These are phyloP conservation scores for Nigrospora oryzae DNA, from an alignment of 2,329 filamentous ascomycete genomes.

Conservation along the genomic window DNA sequence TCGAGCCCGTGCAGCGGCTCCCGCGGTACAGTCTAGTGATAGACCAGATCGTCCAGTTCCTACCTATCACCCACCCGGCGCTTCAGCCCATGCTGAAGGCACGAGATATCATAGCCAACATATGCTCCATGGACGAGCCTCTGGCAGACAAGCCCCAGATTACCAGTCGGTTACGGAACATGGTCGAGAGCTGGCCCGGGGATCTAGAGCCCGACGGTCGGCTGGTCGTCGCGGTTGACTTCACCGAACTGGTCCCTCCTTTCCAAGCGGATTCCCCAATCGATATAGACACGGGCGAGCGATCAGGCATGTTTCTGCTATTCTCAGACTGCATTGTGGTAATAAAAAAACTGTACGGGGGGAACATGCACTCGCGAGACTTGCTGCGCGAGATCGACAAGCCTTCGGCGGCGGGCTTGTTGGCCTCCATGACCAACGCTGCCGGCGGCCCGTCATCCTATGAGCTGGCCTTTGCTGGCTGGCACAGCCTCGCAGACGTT, in stretches of 20 bases:
- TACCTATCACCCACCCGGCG: constrained; percentile 80
- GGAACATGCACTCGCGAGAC: constrained; percentile 62
- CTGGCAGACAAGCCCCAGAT: constrained; percentile 64
- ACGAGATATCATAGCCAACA: constrained; percentile 88
- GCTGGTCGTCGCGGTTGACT: constrained; percentile 73
- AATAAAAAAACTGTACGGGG: constrained; percentile 59
- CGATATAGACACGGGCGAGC: constrained; percentile 32
- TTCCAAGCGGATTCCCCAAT: constrained; percentile 41
- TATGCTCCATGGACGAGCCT: constrained; percentile 82
- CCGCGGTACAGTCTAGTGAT: constrained; percentile 94
- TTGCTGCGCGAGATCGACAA: constrained; percentile 81
- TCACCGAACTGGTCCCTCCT: constrained; percentile 66
- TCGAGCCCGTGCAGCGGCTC: constrained; percentile 90
- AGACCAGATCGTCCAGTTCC: constrained; percentile 82
- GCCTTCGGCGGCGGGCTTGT: constrained; percentile 55
- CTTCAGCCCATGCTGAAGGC: constrained; percentile 78
- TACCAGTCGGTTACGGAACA: constrained; percentile 63
- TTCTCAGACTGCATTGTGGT: constrained; percentile 78
- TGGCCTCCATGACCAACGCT: constrained; percentile 56
- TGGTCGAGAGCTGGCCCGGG: constrained; percentile 70
- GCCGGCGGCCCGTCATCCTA: constrained; percentile 52
- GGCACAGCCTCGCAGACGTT: constrained; percentile 59
- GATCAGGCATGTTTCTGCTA: constrained; percentile 66
- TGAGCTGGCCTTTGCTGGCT: constrained; percentile 69
- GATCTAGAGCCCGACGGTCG: constrained; percentile 67